These are phyloP conservation scores for Exophiala bonariae DNA, from an alignment of 2,329 filamentous ascomycete species.

Conservation along the genomic window DNA sequence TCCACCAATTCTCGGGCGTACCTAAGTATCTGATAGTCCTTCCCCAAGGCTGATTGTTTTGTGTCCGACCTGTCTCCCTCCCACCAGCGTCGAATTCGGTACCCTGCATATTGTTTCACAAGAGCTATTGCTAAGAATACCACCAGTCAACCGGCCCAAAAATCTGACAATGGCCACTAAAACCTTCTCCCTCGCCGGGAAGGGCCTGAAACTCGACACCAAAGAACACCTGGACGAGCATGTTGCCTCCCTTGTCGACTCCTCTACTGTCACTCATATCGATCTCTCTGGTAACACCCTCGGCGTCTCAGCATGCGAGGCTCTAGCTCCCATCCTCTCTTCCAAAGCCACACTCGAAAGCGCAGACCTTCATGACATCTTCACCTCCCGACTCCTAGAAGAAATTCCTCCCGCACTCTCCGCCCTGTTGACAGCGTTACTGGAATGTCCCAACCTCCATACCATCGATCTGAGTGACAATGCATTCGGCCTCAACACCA, in stretches of 20 bases:
- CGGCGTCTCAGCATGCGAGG: conserved; percentile 82
- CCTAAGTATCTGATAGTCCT: too few relatives aligned
- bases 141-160: too few relatives aligned
- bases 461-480: conserved; percentile 98
- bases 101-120: too few relatives aligned
- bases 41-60: too few relatives aligned
- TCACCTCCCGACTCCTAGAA: conserved; percentile 86
- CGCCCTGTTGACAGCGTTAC: conserved; percentile 78
- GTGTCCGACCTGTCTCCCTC: too few relatives aligned
- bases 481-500: conserved; percentile 93
- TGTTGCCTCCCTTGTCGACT: conserved; percentile 71
- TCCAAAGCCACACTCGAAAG: conserved; percentile 79
- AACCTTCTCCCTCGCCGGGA: conserved; percentile 86
- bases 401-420: conserved; percentile 92
- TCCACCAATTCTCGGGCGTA: too few relatives aligned
- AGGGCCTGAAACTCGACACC: conserved; percentile 87
- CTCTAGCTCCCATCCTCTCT: conserved; percentile 77
- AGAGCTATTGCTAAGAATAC: too few relatives aligned
- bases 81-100: too few relatives aligned
- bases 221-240: conserved; percentile 83
- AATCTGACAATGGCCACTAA: conserved; percentile 12
- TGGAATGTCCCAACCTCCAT: conserved; percentile 81
- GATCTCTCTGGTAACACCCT: conserved; percentile 88
- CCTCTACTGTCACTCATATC: conserved; percentile 78
- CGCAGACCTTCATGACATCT: conserved; percentile 95